These are phyloP conservation scores for Eimeria zaria DNA, from an alignment of 169 alveolate genomes.

Conservation along the genomic window DNA sequence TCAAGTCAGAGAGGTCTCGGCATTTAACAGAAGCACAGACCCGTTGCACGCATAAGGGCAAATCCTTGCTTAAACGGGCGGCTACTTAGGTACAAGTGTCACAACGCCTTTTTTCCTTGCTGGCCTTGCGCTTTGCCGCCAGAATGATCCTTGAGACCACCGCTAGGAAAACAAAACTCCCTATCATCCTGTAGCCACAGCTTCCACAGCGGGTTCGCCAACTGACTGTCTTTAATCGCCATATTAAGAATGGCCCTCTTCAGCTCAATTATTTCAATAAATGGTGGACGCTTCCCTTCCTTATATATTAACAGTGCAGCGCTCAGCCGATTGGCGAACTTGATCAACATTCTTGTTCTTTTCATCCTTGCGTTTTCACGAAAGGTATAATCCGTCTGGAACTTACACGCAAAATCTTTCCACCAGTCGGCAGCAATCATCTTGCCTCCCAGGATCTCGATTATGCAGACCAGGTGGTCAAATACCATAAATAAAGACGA, in stretches of 20 bases:
- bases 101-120: no score
- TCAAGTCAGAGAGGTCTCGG: no score
- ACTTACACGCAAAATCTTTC: neutral
- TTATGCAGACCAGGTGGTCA: neutral
- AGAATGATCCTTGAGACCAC: no score
- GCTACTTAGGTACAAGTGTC: no score
- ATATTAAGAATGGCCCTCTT: neutral
- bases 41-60: no score
- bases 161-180: no score
- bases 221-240: neutral
- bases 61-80: no score
- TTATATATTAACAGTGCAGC: neutral
- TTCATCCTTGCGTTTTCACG: no score
- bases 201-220: neutral
- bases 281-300: neutral
- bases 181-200: neutral
- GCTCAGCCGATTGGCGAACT: neutral
- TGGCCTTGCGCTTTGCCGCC: no score
- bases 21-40: no score
- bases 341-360: neutral
- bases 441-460: constrained; percentile 7
- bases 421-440: neutral
- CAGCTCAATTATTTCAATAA: neutral
- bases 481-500: neutral
- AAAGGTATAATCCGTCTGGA: neutral